These are phyloP conservation scores for Pneumocystis murina DNA, from an alignment of 1,139 yeast species.

Conservation along the genomic window DNA sequence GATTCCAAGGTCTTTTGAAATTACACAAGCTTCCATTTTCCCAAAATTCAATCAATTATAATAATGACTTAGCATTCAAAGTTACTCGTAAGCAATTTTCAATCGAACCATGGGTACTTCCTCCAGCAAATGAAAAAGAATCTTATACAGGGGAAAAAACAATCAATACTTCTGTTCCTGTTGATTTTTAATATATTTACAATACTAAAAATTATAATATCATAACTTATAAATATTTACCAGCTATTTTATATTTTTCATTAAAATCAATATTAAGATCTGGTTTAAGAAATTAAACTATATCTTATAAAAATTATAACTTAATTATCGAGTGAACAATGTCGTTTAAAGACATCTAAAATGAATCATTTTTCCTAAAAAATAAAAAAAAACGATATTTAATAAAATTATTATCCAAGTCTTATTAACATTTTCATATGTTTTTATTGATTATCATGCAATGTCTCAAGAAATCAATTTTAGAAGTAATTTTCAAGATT, in stretches of 20 bases:
- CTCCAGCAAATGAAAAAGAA: constrained; percentile 9
- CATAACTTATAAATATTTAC: neutral
- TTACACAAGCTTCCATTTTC: constrained; percentile 9
- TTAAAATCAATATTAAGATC: neutral
- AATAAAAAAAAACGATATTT: no score
- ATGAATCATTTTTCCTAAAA: no score
- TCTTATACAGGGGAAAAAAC: neutral
- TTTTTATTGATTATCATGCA: neutral
- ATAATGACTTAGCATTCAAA: constrained; percentile 10
- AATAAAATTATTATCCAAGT: no score
- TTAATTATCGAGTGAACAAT: no score
- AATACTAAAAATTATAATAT: neutral
- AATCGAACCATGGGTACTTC: constrained; percentile 10
- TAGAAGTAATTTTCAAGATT: neutral
- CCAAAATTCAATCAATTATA: neutral
- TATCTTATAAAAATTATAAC: neutral
- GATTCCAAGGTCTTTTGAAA: constrained; percentile 12
- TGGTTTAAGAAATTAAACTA: neutral
- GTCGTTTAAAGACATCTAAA: no score
- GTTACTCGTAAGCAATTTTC: constrained; percentile 8
- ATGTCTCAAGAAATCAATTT: neutral
- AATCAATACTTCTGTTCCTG: neutral
- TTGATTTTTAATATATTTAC: neutral
- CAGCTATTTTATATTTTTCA: neutral
- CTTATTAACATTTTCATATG: neutral